phyloP scores from a whole-genome alignment of 768 basidiomycete species.

The Lactarius trivialis region DNA sequence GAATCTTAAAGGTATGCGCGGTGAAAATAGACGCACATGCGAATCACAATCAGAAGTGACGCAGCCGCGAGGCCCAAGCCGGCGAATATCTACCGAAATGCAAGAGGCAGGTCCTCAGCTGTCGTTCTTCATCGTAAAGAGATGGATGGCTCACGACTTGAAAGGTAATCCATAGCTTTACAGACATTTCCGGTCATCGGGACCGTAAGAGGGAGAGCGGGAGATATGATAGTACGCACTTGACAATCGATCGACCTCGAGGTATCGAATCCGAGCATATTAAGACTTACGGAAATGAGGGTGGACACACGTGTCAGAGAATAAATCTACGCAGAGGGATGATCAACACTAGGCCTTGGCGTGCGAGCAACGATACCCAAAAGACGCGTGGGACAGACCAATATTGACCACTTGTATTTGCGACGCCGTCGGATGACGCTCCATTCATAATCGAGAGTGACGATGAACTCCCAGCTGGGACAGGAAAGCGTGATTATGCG shows the following conservation, averaged over 20 bases:
- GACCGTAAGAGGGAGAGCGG: not conserved
- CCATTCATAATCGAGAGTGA: not conserved
- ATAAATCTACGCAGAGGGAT: constrained; percentile 4
- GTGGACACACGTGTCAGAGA: constrained; percentile 2
- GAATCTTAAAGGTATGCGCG: too few species aligned
- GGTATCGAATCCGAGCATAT: not conserved
- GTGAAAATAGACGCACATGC: constrained; percentile 5
- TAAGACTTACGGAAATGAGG: not conserved
- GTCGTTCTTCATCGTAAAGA: not conserved
- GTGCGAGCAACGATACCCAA: too few species aligned
- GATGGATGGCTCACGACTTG: not conserved
- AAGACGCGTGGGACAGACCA: not conserved
- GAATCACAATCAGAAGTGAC: constrained; percentile 6
- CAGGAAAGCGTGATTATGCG: not conserved
- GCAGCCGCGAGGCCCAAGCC: not conserved
- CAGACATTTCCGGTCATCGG: not conserved
- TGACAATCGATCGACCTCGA: constrained; percentile 7
- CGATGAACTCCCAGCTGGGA: not conserved
- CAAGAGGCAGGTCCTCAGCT: not conserved
- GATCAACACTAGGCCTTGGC: not conserved
- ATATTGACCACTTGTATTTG: constrained; percentile 12
- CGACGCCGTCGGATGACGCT: not conserved
- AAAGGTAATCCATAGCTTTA: not conserved
- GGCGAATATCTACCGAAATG: not conserved
- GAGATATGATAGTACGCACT: not conserved